Percentiles rank a stretch among this genome's conserved stretches.
These are phyloP conservation scores for Diaporthe citrichinensis DNA, from an alignment of 2,329 filamentous ascomycete genomes.

Conservation along the genomic window DNA sequence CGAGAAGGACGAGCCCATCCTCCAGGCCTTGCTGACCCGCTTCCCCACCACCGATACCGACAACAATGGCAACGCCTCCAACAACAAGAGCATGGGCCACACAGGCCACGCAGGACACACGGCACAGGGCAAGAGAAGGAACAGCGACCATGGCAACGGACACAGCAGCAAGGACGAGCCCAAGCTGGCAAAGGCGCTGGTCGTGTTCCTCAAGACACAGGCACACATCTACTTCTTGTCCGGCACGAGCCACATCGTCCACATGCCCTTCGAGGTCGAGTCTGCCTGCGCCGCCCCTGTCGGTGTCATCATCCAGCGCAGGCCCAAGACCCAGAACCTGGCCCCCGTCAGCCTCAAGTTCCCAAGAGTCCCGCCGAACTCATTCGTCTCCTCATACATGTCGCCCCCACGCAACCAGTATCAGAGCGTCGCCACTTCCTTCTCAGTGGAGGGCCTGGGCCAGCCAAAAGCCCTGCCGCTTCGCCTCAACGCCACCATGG, in stretches of 20 bases:
- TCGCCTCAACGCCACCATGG: constrained; percentile 67
- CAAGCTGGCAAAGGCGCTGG: constrained; percentile 76
- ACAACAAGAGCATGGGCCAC: constrained; percentile 36
- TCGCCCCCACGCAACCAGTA: constrained; percentile 62
- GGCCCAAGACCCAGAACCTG: constrained; percentile 67
- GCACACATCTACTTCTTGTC: constrained; percentile 93
- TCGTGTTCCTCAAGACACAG: constrained; percentile 93
- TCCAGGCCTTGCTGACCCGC: constrained; percentile 87
- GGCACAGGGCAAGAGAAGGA: constrained; percentile 13
- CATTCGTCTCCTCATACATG: constrained; percentile 81
- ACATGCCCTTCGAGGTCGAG: constrained; percentile 95
- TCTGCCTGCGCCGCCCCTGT: constrained; percentile 85
- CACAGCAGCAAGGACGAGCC: constrained; percentile 38
- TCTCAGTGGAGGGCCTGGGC: constrained; percentile 70
- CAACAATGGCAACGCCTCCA: constrained; percentile 46
- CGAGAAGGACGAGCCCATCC: constrained; percentile 83
- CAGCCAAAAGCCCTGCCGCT: constrained; percentile 68
- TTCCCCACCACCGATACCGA: constrained; percentile 73
- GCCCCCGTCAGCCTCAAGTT: constrained; percentile 68
- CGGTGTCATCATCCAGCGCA: constrained; percentile 90
- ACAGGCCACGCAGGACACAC: constrained; percentile 18
- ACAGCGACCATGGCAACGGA: constrained; percentile 29
- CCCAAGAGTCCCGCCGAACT: constrained; percentile 81
- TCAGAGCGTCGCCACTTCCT: constrained; percentile 61
- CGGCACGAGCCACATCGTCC: constrained; percentile 88